Base-by-base conservation (phyloP, 345 rosid genomes). In the Populus euphratica region DNA sequence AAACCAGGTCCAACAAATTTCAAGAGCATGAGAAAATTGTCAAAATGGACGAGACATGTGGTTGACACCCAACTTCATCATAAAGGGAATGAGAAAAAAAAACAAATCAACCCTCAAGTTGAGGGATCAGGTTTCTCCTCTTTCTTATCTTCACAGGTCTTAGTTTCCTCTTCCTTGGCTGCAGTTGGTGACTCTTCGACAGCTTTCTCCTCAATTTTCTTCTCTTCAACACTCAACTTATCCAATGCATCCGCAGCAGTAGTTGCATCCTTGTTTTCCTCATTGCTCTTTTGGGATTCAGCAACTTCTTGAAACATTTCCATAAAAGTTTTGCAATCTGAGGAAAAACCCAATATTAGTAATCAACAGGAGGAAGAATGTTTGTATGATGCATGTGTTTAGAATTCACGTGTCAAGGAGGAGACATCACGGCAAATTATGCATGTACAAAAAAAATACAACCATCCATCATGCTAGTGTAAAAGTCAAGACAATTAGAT, bases 261-360 rank as follows among this genome's bases (percentile, higher is more conserved):
- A 73, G 87, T 67, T 9, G 97, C 94, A 59, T 89, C 95, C 81
- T 86, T 75, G 73, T 86, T 88, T 82, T 89, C 97, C 84, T 89
- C 93, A 66, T 86, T 86, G 11, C 59, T 41, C 54, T 82, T 83
- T 78, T 88, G 93, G 21, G 93, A 86, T 73, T 90, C 94, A 4
- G 92, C 90, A 67, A 90, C 88, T 81, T 93, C 95, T 84, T 88
- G 87, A 79, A 93, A 77, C 73, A 8, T 88, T 72, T 94, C 91
- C 98, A 90, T 94, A 75, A 94, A 94, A 29, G 82, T 84, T 84
- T 91, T 94, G 87, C 97, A 90, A 79, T 94, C 98, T 94, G 87
- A 73, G 39, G 21, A 74, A 41, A 14, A 74, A 33, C 23, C 23
- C 33, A 70, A 64, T 23, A 72, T 35, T 29, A 41, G 5, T 29